Evolutionary conservation across 306 rosid genomes (phyloP).

Genomic region (Vigna trinervia): DNA sequence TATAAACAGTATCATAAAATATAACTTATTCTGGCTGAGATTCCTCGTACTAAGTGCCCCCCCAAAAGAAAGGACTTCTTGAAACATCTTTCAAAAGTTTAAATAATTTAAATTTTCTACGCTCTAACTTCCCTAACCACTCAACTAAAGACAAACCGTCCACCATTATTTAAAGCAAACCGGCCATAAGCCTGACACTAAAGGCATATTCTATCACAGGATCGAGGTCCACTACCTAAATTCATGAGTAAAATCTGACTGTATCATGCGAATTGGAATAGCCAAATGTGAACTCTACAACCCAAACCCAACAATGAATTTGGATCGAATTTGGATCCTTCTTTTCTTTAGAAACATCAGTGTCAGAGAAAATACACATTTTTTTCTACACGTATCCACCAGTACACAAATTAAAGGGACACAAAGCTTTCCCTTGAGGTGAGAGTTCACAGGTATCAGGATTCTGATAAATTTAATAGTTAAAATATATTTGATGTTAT

Average conservation of each 20-base stretch:
- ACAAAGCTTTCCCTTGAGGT: background rate
- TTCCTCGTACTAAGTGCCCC: slow-evolving; percentile 9
- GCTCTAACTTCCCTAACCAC: slow-evolving; percentile 45
- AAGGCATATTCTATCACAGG: slow-evolving; percentile 2
- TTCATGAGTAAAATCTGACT: slow-evolving; percentile 4
- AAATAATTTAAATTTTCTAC: slow-evolving; percentile 1
- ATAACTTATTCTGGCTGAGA: slow-evolving; percentile 33
- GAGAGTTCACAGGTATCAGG: background rate
- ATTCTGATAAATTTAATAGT: too few relatives aligned
- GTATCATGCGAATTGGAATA: slow-evolving; percentile 9
- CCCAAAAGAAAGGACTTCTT: background rate
- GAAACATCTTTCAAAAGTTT: slow-evolving; percentile 34
- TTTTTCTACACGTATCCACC: background rate
- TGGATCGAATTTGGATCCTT: slow-evolving; percentile 11
- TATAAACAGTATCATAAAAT: slow-evolving; percentile 34
- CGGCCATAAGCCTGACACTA: slow-evolving; percentile 16
- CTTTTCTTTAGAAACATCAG: background rate
- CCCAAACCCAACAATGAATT: background rate
- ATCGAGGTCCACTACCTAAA: slow-evolving; percentile 30
- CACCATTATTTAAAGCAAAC: slow-evolving; percentile 26
- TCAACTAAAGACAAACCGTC: slow-evolving; percentile 46
- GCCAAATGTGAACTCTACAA: slow-evolving; percentile 13
- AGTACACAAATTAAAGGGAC: slow-evolving; percentile 26
- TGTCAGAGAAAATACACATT: background rate
- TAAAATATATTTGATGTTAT: too few relatives aligned